Evolutionary conservation across 345 rosid genomes (phyloP).

Genomic region (Citrus hindsii): DNA sequence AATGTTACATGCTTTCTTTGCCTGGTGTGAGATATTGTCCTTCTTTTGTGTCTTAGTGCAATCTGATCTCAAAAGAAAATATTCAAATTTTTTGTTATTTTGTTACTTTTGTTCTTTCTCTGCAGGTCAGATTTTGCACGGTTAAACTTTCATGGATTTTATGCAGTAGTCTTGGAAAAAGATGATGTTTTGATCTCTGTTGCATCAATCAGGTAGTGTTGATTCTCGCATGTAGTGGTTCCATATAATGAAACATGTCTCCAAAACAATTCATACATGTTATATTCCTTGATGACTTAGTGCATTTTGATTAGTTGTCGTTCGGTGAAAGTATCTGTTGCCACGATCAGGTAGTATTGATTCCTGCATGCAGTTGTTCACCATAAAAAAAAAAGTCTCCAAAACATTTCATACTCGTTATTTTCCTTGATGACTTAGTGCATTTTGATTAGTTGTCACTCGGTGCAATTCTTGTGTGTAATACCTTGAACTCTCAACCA

Average conservation of each 20-base stretch:
- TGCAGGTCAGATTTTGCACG: constrained; percentile 83
- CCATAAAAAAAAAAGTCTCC: background rate
- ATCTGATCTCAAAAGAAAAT: background rate
- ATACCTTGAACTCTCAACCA: background rate
- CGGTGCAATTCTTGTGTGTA: background rate
- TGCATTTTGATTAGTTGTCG: no score
- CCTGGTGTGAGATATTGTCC: background rate
- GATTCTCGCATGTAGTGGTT: background rate
- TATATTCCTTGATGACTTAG: no score
- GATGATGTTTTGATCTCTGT: constrained; percentile 77
- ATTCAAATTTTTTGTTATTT: background rate
- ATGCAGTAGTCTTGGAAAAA: constrained; percentile 84
- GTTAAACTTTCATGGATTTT: constrained; percentile 75
- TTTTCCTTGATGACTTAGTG: background rate
- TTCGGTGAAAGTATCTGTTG: constrained; percentile 44
- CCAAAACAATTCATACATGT: no score
- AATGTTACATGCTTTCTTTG: background rate
- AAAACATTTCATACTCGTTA: no score
- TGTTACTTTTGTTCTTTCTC: constrained; percentile 13
- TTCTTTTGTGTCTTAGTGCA: background rate
- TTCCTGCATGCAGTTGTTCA: background rate
- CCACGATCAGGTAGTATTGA: constrained; percentile 70
- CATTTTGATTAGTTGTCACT: background rate
- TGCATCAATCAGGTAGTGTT: constrained; percentile 83
- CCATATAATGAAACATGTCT: background rate